These are phyloP conservation scores for Zanthoxylum bungeanum DNA, from an alignment of 345 rosid species.

Conservation along the genomic window DNA sequence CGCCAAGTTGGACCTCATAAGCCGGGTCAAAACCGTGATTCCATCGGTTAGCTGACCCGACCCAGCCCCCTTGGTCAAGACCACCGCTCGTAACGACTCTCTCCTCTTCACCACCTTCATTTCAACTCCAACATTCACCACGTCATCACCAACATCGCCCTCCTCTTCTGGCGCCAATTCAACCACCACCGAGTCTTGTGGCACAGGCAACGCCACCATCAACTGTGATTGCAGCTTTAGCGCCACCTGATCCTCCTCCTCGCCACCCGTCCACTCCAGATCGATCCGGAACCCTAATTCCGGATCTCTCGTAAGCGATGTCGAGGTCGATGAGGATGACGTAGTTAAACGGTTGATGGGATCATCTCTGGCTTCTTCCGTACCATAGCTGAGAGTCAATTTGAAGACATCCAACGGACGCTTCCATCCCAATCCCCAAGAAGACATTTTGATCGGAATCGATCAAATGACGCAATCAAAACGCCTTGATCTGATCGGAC, in stretches of 20 bases:
- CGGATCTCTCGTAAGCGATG: constrained; percentile 38
- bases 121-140: constrained; percentile 47
- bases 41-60: constrained; percentile 92
- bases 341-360: constrained; percentile 35
- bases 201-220: constrained; percentile 90
- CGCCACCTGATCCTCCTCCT: constrained; percentile 92
- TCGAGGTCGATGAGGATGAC: constrained; percentile 19
- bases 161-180: constrained; percentile 32
- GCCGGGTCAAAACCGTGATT: constrained; percentile 62
- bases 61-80: constrained; percentile 59
- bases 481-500: constrained; percentile 28
- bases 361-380: constrained; percentile 58
- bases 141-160: constrained; percentile 24
- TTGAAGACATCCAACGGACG: constrained; percentile 83
- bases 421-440: constrained; percentile 99
- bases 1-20: constrained; percentile 57
- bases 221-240: constrained; percentile 81
- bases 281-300: constrained; percentile 69
- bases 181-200: constrained; percentile 72
- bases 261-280: constrained; percentile 89
- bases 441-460: constrained; percentile 57
- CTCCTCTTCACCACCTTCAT: constrained; percentile 87
- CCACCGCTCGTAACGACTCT: constrained; percentile 69
- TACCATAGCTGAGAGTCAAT: constrained; percentile 64
- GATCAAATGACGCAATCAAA: neutral